phyloP scores from a whole-genome alignment of 2,329 filamentous ascomycete species.

The Aureobasidium sp. region DNA sequence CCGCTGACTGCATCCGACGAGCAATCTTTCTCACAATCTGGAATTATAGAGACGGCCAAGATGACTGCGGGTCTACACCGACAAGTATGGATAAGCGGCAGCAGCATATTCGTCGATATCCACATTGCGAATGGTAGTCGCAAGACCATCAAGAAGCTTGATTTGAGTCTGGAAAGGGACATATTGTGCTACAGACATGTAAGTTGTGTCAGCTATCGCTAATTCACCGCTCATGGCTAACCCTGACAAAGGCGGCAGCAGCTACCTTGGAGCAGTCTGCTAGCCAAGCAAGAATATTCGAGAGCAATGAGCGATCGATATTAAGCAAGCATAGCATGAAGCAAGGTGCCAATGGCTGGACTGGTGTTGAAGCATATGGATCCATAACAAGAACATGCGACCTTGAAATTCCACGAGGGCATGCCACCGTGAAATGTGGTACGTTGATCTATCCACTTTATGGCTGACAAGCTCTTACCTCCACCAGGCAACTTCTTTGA shows the following conservation, averaged over 20 bases:
- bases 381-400: conserved; percentile 42
- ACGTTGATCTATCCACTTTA: conserved; percentile 14
- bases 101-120: conserved; percentile 46
- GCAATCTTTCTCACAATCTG: conserved; percentile 32
- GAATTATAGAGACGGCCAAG: conserved; percentile 35
- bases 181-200: conserved; percentile 45
- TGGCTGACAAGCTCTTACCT: conserved; percentile 12
- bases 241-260: conserved; percentile 33
- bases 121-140: conserved; percentile 43
- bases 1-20: conserved; percentile 44
- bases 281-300: conserved; percentile 44
- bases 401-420: conserved; percentile 41
- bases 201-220: conserved; percentile 9
- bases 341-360: conserved; percentile 36
- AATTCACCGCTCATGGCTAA: conserved; percentile 12
- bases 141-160: conserved; percentile 41
- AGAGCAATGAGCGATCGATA: conserved; percentile 41
- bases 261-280: conserved; percentile 41
- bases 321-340: conserved; percentile 37
- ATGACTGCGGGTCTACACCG: conserved; percentile 47
- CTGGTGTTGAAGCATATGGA: conserved; percentile 37
- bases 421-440: conserved; percentile 44
- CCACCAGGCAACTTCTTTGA: conserved; percentile 45
- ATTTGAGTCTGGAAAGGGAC: conserved; percentile 43
- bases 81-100: conserved; percentile 51